Base-by-base conservation (phyloP, 208 protist genomes). In the Wallacemonas sp. region DNA sequence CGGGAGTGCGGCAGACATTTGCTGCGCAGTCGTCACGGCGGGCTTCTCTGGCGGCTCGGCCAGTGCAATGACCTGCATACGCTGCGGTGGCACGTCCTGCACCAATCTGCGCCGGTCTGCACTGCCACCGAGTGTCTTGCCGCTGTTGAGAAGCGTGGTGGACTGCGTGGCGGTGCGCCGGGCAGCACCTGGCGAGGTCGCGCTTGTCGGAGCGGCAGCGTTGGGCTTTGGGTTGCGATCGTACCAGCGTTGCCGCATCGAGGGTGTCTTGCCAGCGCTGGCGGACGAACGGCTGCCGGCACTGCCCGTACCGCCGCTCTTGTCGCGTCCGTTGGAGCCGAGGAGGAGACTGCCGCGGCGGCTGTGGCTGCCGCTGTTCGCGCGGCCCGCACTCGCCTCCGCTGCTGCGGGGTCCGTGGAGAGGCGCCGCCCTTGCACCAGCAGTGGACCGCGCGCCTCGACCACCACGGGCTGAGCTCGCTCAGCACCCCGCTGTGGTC, bases 201-300 rank as follows among this genome's bases (percentile, higher is more conserved):
- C 26, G 47, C 17, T 29, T 0, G 41, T 26, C n/a, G 65, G 21
- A 34, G 46, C 46, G 39, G 36, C 49, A 39, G 32, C 65, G 32
- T 21, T 60, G 26, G 30, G 3, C 32, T 4, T 71, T 43, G 39
- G 57, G 17, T 32, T 46, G 17, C 41, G 34, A 17, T 63, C 57
- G 39, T 63, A 63, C 57, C 57, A 63, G 57, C 57, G 57, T 24
- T 49, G 57, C 6, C 57, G 57, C 52, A 58, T 58, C n/a, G 52
- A 24, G 2, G 52, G 24, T 3, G 52, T 11, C 52, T 58, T 58
- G 52, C 3, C 30, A 17, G 30, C 8, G 29, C 52, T 58, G 30
- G 30, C 23, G 30, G 26, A 43, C n/a, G 26, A 39, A 9, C 47
- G 43, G 11, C 11, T 3, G 11, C 47, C 26, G 6, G 11, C 30